Conservation (phyloP, 2,329 filamentous ascomycete genomes). For the Diaporthe amygdali region DNA sequence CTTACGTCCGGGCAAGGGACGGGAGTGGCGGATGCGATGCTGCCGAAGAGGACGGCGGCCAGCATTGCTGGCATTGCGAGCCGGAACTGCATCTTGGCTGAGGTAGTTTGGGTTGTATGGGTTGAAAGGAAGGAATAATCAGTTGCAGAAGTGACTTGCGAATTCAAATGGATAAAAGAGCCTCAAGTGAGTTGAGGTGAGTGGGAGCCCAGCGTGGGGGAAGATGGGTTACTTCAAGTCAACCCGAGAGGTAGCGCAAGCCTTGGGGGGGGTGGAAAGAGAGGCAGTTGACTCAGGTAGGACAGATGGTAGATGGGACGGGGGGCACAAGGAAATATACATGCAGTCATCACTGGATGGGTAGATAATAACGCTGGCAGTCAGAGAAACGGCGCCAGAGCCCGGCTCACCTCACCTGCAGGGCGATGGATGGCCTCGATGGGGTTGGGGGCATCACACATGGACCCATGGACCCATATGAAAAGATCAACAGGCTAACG, state of each 20-base stretch:
- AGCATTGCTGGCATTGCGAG: conserved; percentile 12
- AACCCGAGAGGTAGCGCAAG: neutral
- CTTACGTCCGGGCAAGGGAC: conserved; percentile 26
- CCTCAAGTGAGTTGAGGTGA: neutral
- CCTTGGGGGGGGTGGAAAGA: neutral
- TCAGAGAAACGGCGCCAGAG: neutral
- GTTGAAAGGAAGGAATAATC: neutral
- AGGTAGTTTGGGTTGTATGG: neutral
- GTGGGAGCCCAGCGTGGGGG: neutral
- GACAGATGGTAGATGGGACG: neutral
- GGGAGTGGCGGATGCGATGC: conserved; percentile 19
- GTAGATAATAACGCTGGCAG: neutral
- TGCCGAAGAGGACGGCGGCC: conserved; percentile 20
- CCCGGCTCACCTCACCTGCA: neutral
- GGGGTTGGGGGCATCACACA: neutral
- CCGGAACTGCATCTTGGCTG: conserved; percentile 17
- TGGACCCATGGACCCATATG: neutral
- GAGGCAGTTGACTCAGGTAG: neutral
- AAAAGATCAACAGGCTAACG: neutral
- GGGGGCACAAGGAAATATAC: conserved; percentile 8
- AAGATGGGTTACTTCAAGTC: neutral
- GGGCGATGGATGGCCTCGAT: neutral
- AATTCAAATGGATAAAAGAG: neutral
- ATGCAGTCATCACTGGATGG: conserved; percentile 8
- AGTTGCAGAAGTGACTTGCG: neutral